Base-by-base conservation (phyloP, 2,329 filamentous ascomycete genomes). In the Kalaharituber pfeilii region DNA sequence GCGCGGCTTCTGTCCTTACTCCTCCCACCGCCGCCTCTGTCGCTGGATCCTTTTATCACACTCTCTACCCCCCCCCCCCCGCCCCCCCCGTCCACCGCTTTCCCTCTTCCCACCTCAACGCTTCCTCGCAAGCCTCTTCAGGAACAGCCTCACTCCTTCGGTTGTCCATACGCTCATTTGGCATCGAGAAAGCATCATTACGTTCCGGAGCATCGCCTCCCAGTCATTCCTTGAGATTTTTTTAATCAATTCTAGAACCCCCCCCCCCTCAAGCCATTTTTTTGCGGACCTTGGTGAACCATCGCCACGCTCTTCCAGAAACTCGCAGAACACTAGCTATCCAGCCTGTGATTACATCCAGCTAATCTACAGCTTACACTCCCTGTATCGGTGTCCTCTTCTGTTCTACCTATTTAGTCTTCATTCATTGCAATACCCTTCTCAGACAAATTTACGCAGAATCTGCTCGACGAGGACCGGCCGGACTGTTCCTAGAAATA, bases 91-190 rank as follows among this genome's bases (percentile, higher is more conserved):
- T n/a, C n/a, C n/a, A n/a, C 24, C 24, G 11, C 15, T 47, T 22
- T 22, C 13, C 42, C 20, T 15, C 42, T n/a, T 45, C 42, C 42
- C 30, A 36, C 54, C 57, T 59, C 28, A 57, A 50, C 55, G 57
- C 57, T 60, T 58, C 56, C 53, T 52, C 45, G 53, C 53, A 55
- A 54, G 45, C 55, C 54, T 54, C 52, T 52, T 56, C 56, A 58
- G 58, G 58, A 60, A 58, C 56, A 62, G 61, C 61, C 62, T 64
- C 62, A 64, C 62, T 64, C 62, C 56, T 64, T 64, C 60, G 62
- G 62, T 60, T 60, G 59, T 60, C 62, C 62, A 63, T 59, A 63
- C 62, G 56, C 62, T 63, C 62, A 3, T 50, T 50, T 50, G 24
- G 24, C 47, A 30, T n/a, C 27, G 28, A 15, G 25, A 28, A 18